A percentile compares a stretch with the other conserved stretches of the same genome.
Conservation (phyloP, 140 eudicot species). For the Flaveria floridana region DNA sequence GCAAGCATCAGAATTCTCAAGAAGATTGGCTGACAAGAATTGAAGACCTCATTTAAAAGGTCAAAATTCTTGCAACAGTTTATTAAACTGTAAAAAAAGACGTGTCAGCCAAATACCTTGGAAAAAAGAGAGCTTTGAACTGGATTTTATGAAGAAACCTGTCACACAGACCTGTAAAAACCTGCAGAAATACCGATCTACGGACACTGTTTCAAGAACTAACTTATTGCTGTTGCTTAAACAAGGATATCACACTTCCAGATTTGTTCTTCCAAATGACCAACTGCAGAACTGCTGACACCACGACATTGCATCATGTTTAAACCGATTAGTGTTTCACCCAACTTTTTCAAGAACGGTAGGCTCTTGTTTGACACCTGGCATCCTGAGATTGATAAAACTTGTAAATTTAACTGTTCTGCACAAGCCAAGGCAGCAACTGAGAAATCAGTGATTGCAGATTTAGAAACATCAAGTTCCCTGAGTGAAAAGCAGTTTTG, state of each 20-base stretch:
- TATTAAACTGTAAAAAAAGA: slow-evolving; percentile 61
- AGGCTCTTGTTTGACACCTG: slow-evolving; percentile 52
- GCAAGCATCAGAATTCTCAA: slow-evolving; percentile 52
- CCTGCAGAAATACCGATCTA: slow-evolving; percentile 25
- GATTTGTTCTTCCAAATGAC: slow-evolving; percentile 43
- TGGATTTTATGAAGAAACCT: slow-evolving; percentile 38
- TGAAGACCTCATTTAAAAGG: slow-evolving; percentile 36
- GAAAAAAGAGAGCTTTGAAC: slow-evolving; percentile 49
- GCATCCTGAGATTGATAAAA: slow-evolving; percentile 58
- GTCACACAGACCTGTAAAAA: slow-evolving; percentile 51
- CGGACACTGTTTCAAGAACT: slow-evolving; percentile 12
- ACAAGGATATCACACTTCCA: slow-evolving; percentile 66
- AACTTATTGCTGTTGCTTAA: slow-evolving; percentile 24
- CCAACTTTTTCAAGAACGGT: slow-evolving; percentile 52
- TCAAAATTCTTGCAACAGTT: slow-evolving; percentile 68
- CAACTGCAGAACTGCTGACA: slow-evolving; percentile 38
- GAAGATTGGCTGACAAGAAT: slow-evolving; percentile 48
- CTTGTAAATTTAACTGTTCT: slow-evolving; percentile 43
- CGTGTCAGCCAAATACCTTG: slow-evolving; percentile 49
- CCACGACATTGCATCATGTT: slow-evolving; percentile 60
- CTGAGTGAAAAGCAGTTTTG: slow-evolving; percentile 44
- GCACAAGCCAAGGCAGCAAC: slow-evolving; percentile 57
- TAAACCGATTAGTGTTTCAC: slow-evolving; percentile 50
- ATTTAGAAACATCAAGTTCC: slow-evolving; percentile 62
- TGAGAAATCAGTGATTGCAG: slow-evolving; percentile 55